phyloP scores from a whole-genome alignment of 1,284 basidiomycete genomes.

The Irpex lacteus region DNA sequence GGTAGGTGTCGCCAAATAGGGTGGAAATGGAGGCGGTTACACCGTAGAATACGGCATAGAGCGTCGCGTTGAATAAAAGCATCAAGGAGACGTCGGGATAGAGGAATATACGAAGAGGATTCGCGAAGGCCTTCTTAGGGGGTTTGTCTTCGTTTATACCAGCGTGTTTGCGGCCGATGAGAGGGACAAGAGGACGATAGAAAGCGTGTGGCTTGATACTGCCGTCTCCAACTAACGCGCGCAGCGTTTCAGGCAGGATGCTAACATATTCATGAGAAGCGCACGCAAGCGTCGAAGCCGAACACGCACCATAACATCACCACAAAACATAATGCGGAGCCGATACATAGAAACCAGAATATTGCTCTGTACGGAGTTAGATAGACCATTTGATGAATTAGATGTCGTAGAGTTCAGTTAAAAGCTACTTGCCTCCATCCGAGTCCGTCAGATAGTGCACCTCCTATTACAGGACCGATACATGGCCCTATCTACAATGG shows the following conservation, averaged over 20 bases:
- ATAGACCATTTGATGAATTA: not conserved
- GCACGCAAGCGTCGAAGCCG: not conserved
- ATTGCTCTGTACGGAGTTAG: conserved; percentile 47
- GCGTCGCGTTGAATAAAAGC: conserved; percentile 55
- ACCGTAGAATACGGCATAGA: conserved; percentile 63
- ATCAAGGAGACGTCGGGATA: conserved; percentile 62
- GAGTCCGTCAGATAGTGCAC: conserved; percentile 50
- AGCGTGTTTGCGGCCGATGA: conserved; percentile 42
- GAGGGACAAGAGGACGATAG: conserved; percentile 52
- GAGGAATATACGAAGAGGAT: conserved; percentile 59
- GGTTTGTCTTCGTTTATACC: conserved; percentile 25
- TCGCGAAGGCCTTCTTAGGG: conserved; percentile 38
- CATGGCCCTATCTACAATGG: conserved; percentile 33
- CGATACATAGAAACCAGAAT: conserved; percentile 78
- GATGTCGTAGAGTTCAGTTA: not conserved
- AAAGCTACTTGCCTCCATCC: conserved; percentile 60
- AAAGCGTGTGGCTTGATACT: conserved; percentile 44
- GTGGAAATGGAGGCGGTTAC: conserved; percentile 65
- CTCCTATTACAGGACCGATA: conserved; percentile 51
- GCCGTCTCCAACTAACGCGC: conserved; percentile 54
- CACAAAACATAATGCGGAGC: conserved; percentile 50
- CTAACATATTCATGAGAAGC: conserved; percentile 17
- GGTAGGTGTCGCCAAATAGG: conserved; percentile 56
- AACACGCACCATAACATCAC: conserved; percentile 51
- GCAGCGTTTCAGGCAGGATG: conserved; percentile 51